Conservation (phyloP, 768 basidiomycete species). For the Boletus subcaerulescens region DNA sequence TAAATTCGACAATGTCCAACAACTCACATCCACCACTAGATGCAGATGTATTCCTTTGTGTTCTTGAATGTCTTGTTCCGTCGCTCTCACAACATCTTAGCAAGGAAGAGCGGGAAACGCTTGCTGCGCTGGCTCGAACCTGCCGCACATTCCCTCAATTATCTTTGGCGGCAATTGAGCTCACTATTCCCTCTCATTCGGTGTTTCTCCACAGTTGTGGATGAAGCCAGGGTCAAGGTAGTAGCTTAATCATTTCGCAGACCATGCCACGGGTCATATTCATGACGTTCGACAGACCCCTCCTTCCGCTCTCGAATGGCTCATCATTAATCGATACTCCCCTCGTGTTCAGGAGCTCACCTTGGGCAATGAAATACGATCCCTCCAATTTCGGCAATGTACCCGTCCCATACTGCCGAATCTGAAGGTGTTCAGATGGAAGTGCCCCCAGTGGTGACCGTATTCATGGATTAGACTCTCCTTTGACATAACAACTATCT, state of each 20-base stretch:
- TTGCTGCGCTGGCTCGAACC: background rate
- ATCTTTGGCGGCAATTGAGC: background rate
- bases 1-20: background rate
- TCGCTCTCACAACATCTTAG: background rate
- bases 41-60: background rate
- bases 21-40: background rate
- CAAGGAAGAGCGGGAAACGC: background rate
- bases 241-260: background rate
- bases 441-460: background rate
- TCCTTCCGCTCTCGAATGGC: background rate
- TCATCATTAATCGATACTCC: background rate
- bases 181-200: background rate
- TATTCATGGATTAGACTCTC: background rate
- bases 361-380: background rate
- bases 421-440: slow-evolving; percentile 1
- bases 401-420: background rate
- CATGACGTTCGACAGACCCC: background rate
- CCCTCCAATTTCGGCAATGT: background rate
- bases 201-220: background rate
- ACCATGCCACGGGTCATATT: background rate
- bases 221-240: background rate
- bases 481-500: background rate
- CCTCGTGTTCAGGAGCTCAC: background rate
- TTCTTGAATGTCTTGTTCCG: background rate
- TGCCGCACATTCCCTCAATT: background rate